These are phyloP conservation scores for Aspergillus sclerotioniger DNA, from an alignment of 495 filamentous ascomycete species.

Conservation along the genomic window DNA sequence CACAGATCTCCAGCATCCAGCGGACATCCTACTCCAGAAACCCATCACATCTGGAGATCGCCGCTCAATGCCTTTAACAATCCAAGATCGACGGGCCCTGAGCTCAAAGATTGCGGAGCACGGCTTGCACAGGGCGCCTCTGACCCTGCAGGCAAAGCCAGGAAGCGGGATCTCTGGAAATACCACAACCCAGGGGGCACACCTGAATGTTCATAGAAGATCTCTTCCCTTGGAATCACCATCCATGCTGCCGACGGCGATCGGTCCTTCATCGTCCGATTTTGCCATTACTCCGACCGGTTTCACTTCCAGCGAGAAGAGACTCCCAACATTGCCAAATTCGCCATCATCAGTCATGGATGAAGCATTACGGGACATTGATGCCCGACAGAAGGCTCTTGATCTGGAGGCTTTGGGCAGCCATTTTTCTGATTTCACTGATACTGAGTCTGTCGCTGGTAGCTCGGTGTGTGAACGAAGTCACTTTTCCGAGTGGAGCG, in stretches of 20 bases:
- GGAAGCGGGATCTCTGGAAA: constrained; percentile 8
- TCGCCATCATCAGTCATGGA: constrained; percentile 50
- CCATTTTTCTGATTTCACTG: constrained; percentile 45
- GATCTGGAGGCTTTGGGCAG: constrained; percentile 37
- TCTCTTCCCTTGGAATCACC: constrained; percentile 22
- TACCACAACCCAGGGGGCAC: neutral
- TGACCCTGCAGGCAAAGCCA: constrained; percentile 31
- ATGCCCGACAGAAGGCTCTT: constrained; percentile 34
- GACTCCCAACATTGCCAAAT: constrained; percentile 47
- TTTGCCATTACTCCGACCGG: constrained; percentile 33
- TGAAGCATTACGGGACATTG: constrained; percentile 43
- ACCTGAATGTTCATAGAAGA: constrained; percentile 14
- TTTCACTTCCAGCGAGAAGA: constrained; percentile 33
- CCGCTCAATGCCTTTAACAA: constrained; percentile 20
- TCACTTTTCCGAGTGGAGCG: constrained; percentile 50
- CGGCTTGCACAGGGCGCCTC: constrained; percentile 19
- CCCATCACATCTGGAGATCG: constrained; percentile 12
- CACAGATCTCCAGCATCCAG: neutral
- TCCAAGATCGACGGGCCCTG: constrained; percentile 37
- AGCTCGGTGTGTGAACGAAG: constrained; percentile 33
- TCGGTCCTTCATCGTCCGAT: constrained; percentile 8
- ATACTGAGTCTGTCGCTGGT: constrained; percentile 31
- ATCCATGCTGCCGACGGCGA: constrained; percentile 15
- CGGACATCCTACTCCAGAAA: neutral
- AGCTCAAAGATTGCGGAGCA: constrained; percentile 23